Percentiles rank a stretch among this genome's conserved stretches.
Evolutionary conservation across 176 grass and related monocot species (phyloP).

Genomic region (Elymus sibiricus): DNA sequence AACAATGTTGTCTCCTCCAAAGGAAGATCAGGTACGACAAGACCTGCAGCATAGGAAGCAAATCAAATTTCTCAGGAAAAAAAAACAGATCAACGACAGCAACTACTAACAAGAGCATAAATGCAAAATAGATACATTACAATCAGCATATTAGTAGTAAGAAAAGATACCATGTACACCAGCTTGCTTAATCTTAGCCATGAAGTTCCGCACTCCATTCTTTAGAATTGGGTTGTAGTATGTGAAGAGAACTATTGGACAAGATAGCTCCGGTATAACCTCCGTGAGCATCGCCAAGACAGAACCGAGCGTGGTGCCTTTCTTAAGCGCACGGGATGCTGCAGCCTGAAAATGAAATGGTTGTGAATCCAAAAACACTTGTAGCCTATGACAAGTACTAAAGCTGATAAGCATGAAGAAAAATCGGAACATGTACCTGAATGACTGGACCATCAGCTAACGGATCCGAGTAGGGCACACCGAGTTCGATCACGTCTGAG

Average conservation of each 20-base stretch:
- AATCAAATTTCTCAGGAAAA: neutral
- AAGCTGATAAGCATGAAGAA: neutral
- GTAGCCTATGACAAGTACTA: neutral
- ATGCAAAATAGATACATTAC: neutral
- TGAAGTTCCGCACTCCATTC: conserved; percentile 67
- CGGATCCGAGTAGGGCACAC: conserved; percentile 87
- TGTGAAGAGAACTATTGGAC: conserved; percentile 85
- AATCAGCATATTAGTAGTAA: neutral
- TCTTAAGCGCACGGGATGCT: conserved; percentile 73
- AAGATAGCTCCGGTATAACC: conserved; percentile 70
- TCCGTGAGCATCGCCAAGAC: conserved; percentile 74
- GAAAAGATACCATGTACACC: conserved; percentile 61
- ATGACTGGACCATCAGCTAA: conserved; percentile 89
- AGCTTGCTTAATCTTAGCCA: conserved; percentile 54
- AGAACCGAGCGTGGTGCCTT: conserved; percentile 60
- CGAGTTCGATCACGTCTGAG: conserved; percentile 82
- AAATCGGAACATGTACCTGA: conserved; percentile 37
- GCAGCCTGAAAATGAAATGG: conserved; percentile 77
- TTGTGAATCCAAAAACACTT: neutral
- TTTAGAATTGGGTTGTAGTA: conserved; percentile 95
- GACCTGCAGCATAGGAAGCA: conserved; percentile 46
- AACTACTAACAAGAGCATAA: neutral
- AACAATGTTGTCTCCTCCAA: conserved; percentile 76
- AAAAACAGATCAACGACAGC: neutral
- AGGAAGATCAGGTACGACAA: conserved; percentile 93